Conservation (phyloP, 2,329 filamentous ascomycete genomes). For the Xylariaceae sp. region DNA sequence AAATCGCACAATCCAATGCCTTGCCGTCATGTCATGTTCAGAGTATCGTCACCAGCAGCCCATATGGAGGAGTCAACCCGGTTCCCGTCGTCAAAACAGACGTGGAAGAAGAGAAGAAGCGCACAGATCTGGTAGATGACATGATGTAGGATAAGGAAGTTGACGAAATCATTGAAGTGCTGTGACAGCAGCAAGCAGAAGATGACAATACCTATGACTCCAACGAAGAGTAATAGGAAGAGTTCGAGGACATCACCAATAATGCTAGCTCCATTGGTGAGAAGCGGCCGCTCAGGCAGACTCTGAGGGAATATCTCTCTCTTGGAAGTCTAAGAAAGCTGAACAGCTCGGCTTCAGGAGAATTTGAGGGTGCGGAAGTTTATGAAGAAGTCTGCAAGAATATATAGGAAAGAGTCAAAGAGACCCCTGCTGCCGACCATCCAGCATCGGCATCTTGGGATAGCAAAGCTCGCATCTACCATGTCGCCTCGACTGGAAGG, state of each 20-base stretch:
- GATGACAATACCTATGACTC: slow-evolving; percentile 57
- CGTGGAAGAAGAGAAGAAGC: slow-evolving; percentile 57
- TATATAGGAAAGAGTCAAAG: no score
- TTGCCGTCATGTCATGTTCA: slow-evolving; percentile 75
- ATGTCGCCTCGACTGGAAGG: no score
- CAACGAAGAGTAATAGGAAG: slow-evolving; percentile 41
- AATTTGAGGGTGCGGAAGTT: no score
- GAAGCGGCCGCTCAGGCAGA: no score
- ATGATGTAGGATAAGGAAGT: slow-evolving; percentile 63
- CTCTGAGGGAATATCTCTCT: no score
- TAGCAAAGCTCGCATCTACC: no score
- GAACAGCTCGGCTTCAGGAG: no score
- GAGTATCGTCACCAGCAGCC: slow-evolving; percentile 70
- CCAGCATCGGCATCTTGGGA: no score
- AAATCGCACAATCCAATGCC: slow-evolving; percentile 71
- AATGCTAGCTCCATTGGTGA: slow-evolving; percentile 38
- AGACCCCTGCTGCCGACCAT: no score
- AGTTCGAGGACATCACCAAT: slow-evolving; percentile 46
- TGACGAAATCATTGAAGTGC: slow-evolving; percentile 70
- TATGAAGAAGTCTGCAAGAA: no score
- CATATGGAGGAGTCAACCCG: slow-evolving; percentile 52
- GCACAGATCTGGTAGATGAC: slow-evolving; percentile 46
- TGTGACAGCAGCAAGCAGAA: slow-evolving; percentile 64
- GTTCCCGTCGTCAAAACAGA: slow-evolving; percentile 48
- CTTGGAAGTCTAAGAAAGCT: no score